phyloP scores from a whole-genome alignment of 495 filamentous ascomycete genomes.

The Barbatosphaeria neglecta region DNA sequence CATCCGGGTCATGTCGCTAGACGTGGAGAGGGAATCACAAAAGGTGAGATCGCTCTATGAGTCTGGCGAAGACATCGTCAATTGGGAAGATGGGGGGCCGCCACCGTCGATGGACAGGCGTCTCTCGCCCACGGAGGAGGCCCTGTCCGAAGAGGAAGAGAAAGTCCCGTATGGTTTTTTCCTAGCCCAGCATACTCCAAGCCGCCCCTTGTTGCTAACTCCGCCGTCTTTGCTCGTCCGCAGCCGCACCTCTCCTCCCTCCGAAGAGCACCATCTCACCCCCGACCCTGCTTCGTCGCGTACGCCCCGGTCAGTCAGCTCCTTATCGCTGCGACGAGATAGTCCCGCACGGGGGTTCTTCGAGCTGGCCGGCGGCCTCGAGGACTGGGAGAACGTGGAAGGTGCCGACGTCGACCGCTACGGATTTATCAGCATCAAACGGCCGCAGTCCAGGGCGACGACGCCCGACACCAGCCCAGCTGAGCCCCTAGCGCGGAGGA shows the following conservation, averaged over 20 bases:
- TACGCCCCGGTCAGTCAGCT: conserved; percentile 24
- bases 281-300: conserved; percentile 4
- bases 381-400: conserved; percentile 91
- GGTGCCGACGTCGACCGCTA: conserved; percentile 84
- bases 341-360: conserved; percentile 16
- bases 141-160: conserved; percentile 38
- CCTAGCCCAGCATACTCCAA: conserved; percentile 21
- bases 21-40: conserved; percentile 75
- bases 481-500: conserved; percentile 20
- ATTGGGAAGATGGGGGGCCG: conserved; percentile 46
- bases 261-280: conserved; percentile 7
- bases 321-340: conserved; percentile 31
- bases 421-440: conserved; percentile 67
- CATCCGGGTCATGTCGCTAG: conserved; percentile 54
- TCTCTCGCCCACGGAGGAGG: conserved; percentile 35
- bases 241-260: conserved; percentile 4
- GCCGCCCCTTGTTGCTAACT: conserved; percentile 12
- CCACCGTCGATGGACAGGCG: conserved; percentile 26
- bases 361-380: conserved; percentile 68
- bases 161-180: conserved; percentile 39
- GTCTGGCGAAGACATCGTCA: conserved; percentile 48
- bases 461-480: conserved; percentile 21
- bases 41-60: conserved; percentile 91
- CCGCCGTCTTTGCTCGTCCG: conserved; percentile 5
- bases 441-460: conserved; percentile 21